A percentile compares a stretch with the other conserved stretches of the same genome.
Conservation (phyloP, 768 basidiomycete species). For the Pleurotus tuber-regium region DNA sequence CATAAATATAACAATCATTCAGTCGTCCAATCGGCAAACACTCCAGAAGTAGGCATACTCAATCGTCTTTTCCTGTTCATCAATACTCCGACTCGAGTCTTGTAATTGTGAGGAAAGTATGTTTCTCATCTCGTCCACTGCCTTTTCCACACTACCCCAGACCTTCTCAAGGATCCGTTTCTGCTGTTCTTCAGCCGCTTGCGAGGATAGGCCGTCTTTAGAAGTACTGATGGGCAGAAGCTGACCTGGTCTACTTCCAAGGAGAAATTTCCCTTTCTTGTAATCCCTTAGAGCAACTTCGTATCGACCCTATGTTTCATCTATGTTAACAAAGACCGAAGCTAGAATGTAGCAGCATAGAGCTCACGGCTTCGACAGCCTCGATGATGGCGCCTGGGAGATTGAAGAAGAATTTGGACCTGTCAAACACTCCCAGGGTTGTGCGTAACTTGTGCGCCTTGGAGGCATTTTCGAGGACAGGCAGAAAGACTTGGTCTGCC, state of each 20-base stretch:
- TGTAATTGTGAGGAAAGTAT: constrained; percentile 76
- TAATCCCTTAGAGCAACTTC: constrained; percentile 94
- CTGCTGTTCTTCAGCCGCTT: constrained; percentile 70
- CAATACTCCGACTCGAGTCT: constrained; percentile 75
- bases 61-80: constrained; percentile 96
- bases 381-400: constrained; percentile 90
- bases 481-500: constrained; percentile 94
- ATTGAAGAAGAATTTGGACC: constrained; percentile 98
- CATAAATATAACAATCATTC: background rate
- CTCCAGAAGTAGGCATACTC: constrained; percentile 55
- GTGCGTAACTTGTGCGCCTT: constrained; percentile 92
- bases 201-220: constrained; percentile 51
- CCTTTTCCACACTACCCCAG: constrained; percentile 92
- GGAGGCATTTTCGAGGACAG: constrained; percentile 91
- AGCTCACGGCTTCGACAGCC: constrained; percentile 79
- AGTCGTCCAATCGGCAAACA: background rate
- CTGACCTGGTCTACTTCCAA: constrained; percentile 88
- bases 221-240: constrained; percentile 66
- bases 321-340: constrained; percentile 2
- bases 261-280: constrained; percentile 91
- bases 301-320: constrained; percentile 71
- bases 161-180: constrained; percentile 94
- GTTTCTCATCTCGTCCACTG: constrained; percentile 87
- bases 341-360: constrained; percentile 3
- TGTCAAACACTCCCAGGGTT: constrained; percentile 92